Conservation (phyloP, 2,329 filamentous ascomycete genomes). For the Epichloe sylvatica region DNA sequence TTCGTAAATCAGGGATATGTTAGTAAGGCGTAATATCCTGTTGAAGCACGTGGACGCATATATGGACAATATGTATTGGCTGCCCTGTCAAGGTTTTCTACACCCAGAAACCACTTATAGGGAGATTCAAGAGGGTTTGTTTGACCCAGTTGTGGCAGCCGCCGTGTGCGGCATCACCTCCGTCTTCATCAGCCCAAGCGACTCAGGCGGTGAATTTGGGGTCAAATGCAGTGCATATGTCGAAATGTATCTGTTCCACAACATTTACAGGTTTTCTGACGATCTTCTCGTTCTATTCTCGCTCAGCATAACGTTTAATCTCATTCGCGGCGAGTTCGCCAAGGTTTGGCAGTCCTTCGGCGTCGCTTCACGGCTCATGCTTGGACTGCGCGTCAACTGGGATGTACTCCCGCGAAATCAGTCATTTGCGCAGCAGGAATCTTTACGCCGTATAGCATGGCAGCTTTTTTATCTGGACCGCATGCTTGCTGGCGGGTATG, state of each 20-base stretch:
- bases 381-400: slow-evolving; percentile 27
- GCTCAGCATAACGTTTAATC: slow-evolving; percentile 23
- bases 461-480: slow-evolving; percentile 25
- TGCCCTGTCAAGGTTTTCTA: slow-evolving; percentile 26
- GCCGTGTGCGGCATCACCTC: slow-evolving; percentile 26
- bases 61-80: slow-evolving; percentile 24
- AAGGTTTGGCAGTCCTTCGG: slow-evolving; percentile 28
- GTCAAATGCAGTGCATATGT: slow-evolving; percentile 24
- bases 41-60: slow-evolving; percentile 25
- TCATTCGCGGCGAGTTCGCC: slow-evolving; percentile 22
- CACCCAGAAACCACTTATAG: slow-evolving; percentile 21
- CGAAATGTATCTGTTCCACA: slow-evolving; percentile 26
- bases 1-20: slow-evolving; percentile 14
- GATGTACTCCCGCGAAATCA: slow-evolving; percentile 17
- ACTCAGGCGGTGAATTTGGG: slow-evolving; percentile 21
- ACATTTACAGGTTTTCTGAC: slow-evolving; percentile 24
- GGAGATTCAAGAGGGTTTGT: slow-evolving; percentile 22
- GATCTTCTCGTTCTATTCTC: slow-evolving; percentile 21
- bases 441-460: slow-evolving; percentile 24
- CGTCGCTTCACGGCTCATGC: slow-evolving; percentile 22
- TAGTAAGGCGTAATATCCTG: slow-evolving; percentile 22
- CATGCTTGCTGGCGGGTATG: slow-evolving; percentile 25
- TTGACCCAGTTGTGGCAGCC: slow-evolving; percentile 22
- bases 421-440: slow-evolving; percentile 23
- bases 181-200: slow-evolving; percentile 21